Percentiles rank a stretch among this genome's conserved stretches.
Conservation (phyloP, 225 moss, liverwort and hornwort genomes). For the Bryum argenteum region DNA sequence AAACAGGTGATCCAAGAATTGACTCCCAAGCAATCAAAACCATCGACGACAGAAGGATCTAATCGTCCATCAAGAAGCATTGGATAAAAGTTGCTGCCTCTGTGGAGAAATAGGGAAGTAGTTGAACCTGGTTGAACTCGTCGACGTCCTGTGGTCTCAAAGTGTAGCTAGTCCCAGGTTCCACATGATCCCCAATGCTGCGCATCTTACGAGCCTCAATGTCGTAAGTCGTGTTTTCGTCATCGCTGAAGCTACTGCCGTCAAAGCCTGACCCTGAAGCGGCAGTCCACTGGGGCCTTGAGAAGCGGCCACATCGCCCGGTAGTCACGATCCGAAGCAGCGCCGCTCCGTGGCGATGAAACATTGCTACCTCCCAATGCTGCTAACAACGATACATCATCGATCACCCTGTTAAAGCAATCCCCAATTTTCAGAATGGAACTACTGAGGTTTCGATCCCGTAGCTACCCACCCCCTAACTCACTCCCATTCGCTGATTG, state of each 20-base stretch:
- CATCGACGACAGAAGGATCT: too few relatives aligned
- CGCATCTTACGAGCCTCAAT: conserved; percentile 32
- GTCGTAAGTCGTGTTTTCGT: conserved; percentile 42
- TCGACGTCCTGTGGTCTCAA: conserved; percentile 47
- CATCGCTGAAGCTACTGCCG: conserved; percentile 60
- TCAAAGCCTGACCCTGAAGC: conserved; percentile 61
- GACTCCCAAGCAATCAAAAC: background rate
- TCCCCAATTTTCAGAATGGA: too few relatives aligned
- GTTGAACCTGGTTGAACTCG: conserved; percentile 57
- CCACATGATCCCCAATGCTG: conserved; percentile 35
- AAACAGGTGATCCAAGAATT: background rate
- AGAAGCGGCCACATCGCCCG: background rate
- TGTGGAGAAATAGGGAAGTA: background rate
- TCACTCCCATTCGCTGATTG: too few relatives aligned
- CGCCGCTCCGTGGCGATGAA: conserved; percentile 21
- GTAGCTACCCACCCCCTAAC: too few relatives aligned
- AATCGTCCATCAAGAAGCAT: too few relatives aligned
- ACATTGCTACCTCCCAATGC: conserved; percentile 9
- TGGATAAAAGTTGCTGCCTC: too few relatives aligned
- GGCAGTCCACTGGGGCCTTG: conserved; percentile 41
- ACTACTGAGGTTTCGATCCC: too few relatives aligned
- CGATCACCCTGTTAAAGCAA: too few relatives aligned
- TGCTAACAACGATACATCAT: conserved; percentile 4
- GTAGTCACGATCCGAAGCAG: conserved; percentile 21
- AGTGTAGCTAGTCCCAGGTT: conserved; percentile 55